Conservation (phyloP, 495 filamentous ascomycete species). For the Trichoderma orchidacearum region DNA sequence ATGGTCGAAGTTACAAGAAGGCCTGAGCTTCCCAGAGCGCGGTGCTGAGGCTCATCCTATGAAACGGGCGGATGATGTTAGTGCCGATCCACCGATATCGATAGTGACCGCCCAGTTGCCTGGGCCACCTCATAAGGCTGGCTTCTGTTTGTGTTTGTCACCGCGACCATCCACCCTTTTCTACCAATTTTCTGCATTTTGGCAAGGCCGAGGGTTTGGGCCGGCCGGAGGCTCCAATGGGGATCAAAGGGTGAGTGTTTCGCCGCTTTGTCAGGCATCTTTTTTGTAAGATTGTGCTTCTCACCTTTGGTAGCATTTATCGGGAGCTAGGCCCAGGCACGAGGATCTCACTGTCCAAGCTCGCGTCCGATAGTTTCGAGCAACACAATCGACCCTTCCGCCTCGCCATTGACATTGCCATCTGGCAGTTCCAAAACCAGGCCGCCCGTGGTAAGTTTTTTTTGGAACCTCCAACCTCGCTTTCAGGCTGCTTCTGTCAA, state of each 20-base stretch:
- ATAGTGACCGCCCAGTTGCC: neutral
- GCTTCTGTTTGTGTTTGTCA: neutral
- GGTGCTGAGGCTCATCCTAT: no score
- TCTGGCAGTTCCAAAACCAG: constrained; percentile 94
- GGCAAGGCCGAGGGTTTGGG: neutral
- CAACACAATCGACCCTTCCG: constrained; percentile 58
- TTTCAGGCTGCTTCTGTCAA: no score
- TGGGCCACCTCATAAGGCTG: neutral
- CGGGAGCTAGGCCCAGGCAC: constrained; percentile 73
- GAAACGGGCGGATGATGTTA: neutral
- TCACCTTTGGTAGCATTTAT: constrained; percentile 49
- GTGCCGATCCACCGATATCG: neutral
- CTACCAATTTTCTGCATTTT: neutral
- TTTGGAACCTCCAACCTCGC: no score
- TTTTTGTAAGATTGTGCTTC: neutral
- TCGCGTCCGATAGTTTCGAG: constrained; percentile 64
- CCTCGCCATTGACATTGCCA: constrained; percentile 87
- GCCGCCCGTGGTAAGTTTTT: constrained; percentile 49
- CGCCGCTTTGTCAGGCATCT: no score
- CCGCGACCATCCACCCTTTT: constrained; percentile 1
- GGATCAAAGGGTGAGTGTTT: constrained; percentile 43
- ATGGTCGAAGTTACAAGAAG: no score
- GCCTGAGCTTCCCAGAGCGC: no score
- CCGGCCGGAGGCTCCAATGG: constrained; percentile 23
- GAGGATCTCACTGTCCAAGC: constrained; percentile 69